Evolutionary conservation across 2,329 filamentous ascomycete genomes (phyloP).

Genomic region (Fusarium sarcochroum): DNA sequence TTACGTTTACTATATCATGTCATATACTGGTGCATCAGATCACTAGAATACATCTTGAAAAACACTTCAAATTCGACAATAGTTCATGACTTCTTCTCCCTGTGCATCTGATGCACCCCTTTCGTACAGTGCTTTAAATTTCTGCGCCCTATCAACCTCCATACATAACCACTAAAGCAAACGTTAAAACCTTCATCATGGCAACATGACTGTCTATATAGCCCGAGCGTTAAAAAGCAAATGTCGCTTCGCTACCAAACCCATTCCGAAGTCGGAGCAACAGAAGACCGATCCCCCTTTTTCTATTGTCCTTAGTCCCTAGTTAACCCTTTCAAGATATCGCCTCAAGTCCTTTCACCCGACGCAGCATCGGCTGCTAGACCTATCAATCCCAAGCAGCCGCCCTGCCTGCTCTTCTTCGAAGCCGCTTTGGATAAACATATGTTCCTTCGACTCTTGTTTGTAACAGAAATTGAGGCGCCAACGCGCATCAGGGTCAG

Average conservation of each 20-base stretch:
- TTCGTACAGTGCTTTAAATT: constrained; percentile 1
- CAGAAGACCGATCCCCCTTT: neutral
- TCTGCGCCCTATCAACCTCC: constrained; percentile 3
- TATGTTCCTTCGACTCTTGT: neutral
- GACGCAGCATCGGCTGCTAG: neutral
- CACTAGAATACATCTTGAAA: constrained; percentile 19
- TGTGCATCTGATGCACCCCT: neutral
- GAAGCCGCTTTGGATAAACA: neutral
- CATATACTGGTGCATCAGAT: constrained; percentile 13
- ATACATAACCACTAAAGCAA: neutral
- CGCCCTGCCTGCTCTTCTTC: neutral
- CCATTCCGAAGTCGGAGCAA: neutral
- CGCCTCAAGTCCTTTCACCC: neutral
- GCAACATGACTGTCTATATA: constrained; percentile 13
- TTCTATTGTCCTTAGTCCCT: constrained; percentile 2
- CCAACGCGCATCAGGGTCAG: neutral
- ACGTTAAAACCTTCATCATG: constrained; percentile 4
- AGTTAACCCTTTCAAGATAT: constrained; percentile 2
- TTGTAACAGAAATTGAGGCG: neutral
- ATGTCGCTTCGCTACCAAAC: constrained; percentile 10
- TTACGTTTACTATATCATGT: constrained; percentile 13
- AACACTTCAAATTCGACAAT: neutral
- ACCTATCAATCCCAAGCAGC: constrained; percentile 1
- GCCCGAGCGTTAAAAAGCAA: constrained; percentile 6
- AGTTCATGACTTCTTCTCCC: neutral